Percentiles rank a stretch among this genome's conserved stretches.
These are phyloP conservation scores for Pholiota microspora DNA, from an alignment of 768 basidiomycete species.

Conservation along the genomic window DNA sequence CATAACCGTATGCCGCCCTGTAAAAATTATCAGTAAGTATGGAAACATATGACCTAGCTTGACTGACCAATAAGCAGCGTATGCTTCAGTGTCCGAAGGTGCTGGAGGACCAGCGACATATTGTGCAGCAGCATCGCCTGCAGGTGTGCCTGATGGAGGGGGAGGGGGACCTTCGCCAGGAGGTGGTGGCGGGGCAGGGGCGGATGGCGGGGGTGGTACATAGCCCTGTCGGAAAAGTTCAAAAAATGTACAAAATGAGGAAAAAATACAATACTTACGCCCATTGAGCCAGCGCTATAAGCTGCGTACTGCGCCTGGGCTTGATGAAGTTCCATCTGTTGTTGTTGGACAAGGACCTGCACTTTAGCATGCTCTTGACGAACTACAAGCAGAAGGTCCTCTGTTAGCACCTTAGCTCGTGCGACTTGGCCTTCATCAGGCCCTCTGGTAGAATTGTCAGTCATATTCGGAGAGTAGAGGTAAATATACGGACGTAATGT, in stretches of 20 bases:
- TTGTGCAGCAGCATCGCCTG: constrained; percentile 41
- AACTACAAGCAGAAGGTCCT: constrained; percentile 90
- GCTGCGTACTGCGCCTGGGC: constrained; percentile 80
- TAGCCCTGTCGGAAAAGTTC: constrained; percentile 31
- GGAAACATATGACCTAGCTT: constrained; percentile 8
- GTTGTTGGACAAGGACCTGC: constrained; percentile 56
- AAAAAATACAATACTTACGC: constrained; percentile 39
- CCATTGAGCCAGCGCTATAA: constrained; percentile 50
- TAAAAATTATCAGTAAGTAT: background rate
- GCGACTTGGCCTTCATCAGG: constrained; percentile 88
- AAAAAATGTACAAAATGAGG: background rate
- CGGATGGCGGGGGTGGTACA: constrained; percentile 48
- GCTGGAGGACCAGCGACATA: constrained; percentile 36
- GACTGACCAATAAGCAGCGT: constrained; percentile 58
- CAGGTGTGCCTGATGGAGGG: constrained; percentile 45
- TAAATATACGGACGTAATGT: constrained; percentile 70
- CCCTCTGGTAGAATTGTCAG: constrained; percentile 36
- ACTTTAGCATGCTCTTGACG: constrained; percentile 86
- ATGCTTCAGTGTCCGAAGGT: constrained; percentile 50
- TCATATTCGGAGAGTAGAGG: background rate
- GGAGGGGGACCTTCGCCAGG: constrained; percentile 46
- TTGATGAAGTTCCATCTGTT: constrained; percentile 86
- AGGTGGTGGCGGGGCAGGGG: constrained; percentile 53
- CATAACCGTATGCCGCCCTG: constrained; percentile 86
- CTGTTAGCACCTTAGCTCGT: constrained; percentile 82